phyloP scores from a whole-genome alignment of 2,329 filamentous ascomycete genomes.

The Fusarium sp. region DNA sequence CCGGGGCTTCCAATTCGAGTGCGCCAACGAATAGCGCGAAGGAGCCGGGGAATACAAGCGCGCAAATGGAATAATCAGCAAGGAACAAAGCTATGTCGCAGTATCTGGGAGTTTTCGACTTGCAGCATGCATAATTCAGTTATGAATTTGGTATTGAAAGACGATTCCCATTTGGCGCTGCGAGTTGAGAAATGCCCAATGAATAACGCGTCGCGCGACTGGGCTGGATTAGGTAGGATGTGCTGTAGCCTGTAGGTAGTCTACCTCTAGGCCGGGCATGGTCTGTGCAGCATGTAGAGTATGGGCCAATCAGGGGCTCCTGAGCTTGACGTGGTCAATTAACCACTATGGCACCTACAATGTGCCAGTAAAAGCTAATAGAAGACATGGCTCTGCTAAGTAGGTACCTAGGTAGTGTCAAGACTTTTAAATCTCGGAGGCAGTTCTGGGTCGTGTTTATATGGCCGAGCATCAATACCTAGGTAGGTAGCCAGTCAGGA shows the following conservation, averaged over 20 bases:
- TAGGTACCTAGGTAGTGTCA: too few species aligned
- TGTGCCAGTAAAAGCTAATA: too few species aligned
- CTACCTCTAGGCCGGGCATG: slow-evolving; percentile 6
- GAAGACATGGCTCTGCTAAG: too few species aligned
- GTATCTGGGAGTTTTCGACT: slow-evolving; percentile 9
- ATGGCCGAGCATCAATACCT: neutral
- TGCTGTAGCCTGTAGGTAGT: slow-evolving; percentile 1
- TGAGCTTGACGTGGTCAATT: too few species aligned
- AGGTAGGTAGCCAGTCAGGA: slow-evolving; percentile 16
- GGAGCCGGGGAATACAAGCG: slow-evolving; percentile 1
- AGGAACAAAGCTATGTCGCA: slow-evolving; percentile 16
- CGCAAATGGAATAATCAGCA: slow-evolving; percentile 8
- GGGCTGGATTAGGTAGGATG: slow-evolving; percentile 26
- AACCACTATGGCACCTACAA: too few species aligned
- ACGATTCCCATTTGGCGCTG: slow-evolving; percentile 21
- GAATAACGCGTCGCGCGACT: slow-evolving; percentile 45
- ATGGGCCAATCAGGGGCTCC: slow-evolving; percentile 1
- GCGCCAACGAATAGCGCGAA: slow-evolving; percentile 37
- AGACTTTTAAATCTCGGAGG: neutral
- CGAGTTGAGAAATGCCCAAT: slow-evolving; percentile 28
- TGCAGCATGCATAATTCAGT: slow-evolving; percentile 22
- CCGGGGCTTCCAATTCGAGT: slow-evolving; percentile 17
- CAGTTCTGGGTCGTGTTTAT: neutral
- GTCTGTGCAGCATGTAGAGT: slow-evolving; percentile 10
- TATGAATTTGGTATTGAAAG: slow-evolving; percentile 4